A percentile compares a stretch with the other conserved stretches of the same genome.
Evolutionary conservation across 2,329 filamentous ascomycete genomes (phyloP).

Genomic region (Fusarium nematophilum): DNA sequence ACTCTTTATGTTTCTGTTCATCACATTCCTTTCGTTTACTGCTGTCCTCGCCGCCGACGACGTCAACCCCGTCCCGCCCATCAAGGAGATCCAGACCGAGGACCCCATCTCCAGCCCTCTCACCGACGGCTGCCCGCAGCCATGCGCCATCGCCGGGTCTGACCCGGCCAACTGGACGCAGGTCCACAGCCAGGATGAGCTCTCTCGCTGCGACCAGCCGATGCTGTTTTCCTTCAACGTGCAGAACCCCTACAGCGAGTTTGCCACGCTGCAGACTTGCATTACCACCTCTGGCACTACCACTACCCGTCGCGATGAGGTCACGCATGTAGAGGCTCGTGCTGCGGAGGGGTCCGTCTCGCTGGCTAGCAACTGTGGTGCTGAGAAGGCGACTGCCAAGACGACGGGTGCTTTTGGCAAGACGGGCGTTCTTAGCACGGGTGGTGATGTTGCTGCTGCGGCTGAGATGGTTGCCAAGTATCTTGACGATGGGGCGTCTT

Average conservation of each 20-base stretch:
- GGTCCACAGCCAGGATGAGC: slow-evolving; percentile 36
- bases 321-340: slow-evolving; percentile 18
- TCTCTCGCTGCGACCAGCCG: slow-evolving; percentile 26
- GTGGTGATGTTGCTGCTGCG: slow-evolving; percentile 22
- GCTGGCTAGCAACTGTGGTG: slow-evolving; percentile 36
- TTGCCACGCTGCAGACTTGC: slow-evolving; percentile 40
- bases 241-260: slow-evolving; percentile 38
- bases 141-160: slow-evolving; percentile 29
- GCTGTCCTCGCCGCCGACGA: slow-evolving; percentile 23
- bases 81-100: slow-evolving; percentile 37
- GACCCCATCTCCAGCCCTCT: slow-evolving; percentile 41
- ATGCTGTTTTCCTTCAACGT: slow-evolving; percentile 40
- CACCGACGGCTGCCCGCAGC: slow-evolving; percentile 38
- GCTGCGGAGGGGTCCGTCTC: slow-evolving; percentile 27
- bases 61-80: slow-evolving; percentile 34
- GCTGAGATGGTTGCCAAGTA: slow-evolving; percentile 35
- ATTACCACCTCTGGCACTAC: slow-evolving; percentile 13
- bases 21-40: slow-evolving; percentile 27
- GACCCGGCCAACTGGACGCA: slow-evolving; percentile 42
- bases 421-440: slow-evolving; percentile 17
- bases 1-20: slow-evolving; percentile 37
- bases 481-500: slow-evolving; percentile 29
- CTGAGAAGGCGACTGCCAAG: slow-evolving; percentile 32
- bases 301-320: slow-evolving; percentile 19
- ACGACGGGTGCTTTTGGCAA: slow-evolving; percentile 13